Percentiles rank a stretch among this genome's conserved stretches.
Conservation (phyloP, 2,329 filamentous ascomycete species). For the Clonostachys byssicola region DNA sequence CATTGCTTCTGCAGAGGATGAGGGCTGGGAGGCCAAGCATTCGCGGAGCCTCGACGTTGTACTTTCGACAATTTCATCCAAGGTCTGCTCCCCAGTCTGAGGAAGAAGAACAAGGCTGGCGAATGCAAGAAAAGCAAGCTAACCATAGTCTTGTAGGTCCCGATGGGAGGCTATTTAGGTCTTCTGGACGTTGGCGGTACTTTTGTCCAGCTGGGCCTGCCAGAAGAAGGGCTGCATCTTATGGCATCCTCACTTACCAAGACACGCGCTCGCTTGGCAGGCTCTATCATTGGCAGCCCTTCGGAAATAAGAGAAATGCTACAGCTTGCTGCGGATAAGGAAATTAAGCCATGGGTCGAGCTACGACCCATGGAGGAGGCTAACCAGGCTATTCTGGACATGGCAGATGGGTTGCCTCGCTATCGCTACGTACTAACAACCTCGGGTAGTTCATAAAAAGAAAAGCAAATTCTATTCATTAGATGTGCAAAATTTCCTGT, state of each 20-base stretch:
- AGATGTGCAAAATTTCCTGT: too few relatives aligned
- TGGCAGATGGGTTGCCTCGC: slow-evolving; percentile 43
- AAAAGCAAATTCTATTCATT: too few relatives aligned
- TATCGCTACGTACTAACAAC: slow-evolving; percentile 35
- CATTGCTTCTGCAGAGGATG: slow-evolving; percentile 35
- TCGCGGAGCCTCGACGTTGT: slow-evolving; percentile 50
- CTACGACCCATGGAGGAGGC: slow-evolving; percentile 43
- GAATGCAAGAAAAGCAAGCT: slow-evolving; percentile 26
- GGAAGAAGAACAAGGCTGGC: slow-evolving; percentile 44
- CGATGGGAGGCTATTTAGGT: slow-evolving; percentile 54
- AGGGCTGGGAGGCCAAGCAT: slow-evolving; percentile 50
- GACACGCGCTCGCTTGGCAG: slow-evolving; percentile 46
- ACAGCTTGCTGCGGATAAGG: slow-evolving; percentile 48
- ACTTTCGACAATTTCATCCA: slow-evolving; percentile 48
- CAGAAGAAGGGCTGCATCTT: slow-evolving; percentile 12
- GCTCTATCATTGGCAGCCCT: slow-evolving; percentile 41
- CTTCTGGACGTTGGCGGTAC: slow-evolving; percentile 55
- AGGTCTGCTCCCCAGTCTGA: slow-evolving; percentile 50
- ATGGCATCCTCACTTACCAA: slow-evolving; percentile 43
- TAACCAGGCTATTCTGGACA: slow-evolving; percentile 45
- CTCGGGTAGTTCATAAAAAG: too few relatives aligned
- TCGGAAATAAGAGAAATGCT: slow-evolving; percentile 57
- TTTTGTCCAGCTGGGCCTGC: slow-evolving; percentile 58
- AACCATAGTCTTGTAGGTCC: slow-evolving; percentile 57
- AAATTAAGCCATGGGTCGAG: slow-evolving; percentile 51